phyloP scores from a whole-genome alignment of 1,284 basidiomycete species.

The Hemileia vastatrix region DNA sequence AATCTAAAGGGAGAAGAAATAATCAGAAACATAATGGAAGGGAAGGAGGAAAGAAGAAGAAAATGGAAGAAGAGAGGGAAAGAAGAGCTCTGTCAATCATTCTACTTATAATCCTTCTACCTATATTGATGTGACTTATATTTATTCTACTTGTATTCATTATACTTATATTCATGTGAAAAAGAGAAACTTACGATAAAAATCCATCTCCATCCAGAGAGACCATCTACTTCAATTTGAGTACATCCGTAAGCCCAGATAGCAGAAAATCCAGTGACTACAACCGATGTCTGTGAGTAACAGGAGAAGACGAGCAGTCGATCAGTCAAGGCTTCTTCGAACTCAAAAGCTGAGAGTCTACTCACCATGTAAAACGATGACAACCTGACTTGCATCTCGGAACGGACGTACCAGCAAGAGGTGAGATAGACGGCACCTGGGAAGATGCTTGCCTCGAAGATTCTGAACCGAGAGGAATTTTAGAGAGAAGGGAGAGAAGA shows the following conservation, averaged over 20 bases:
- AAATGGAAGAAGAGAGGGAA: slow-evolving; percentile 20
- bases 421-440: slow-evolving; percentile 46
- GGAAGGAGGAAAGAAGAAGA: too few relatives aligned
- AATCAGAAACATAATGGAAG: too few relatives aligned
- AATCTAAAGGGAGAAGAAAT: too few relatives aligned
- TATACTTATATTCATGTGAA: too few relatives aligned
- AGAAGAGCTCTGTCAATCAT: too few relatives aligned
- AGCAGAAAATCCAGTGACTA: slow-evolving; percentile 46
- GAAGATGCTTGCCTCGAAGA: slow-evolving; percentile 39
- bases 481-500: not conserved
- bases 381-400: slow-evolving; percentile 46
- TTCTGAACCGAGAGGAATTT: slow-evolving; percentile 9
- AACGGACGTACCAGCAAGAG: slow-evolving; percentile 48
- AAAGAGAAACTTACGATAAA: too few relatives aligned
- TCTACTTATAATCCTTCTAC: too few relatives aligned
- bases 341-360: slow-evolving; percentile 23
- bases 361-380: slow-evolving; percentile 46
- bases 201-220: slow-evolving; percentile 42
- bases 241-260: slow-evolving; percentile 46
- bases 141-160: too few relatives aligned
- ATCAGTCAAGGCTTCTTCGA: too few relatives aligned
- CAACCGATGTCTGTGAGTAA: slow-evolving; percentile 43
- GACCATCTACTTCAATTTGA: slow-evolving; percentile 30
- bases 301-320: slow-evolving; percentile 17
- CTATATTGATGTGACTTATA: too few relatives aligned